These are phyloP conservation scores for Trichoderma gamsii DNA, from an alignment of 495 filamentous ascomycete genomes.

Conservation along the genomic window DNA sequence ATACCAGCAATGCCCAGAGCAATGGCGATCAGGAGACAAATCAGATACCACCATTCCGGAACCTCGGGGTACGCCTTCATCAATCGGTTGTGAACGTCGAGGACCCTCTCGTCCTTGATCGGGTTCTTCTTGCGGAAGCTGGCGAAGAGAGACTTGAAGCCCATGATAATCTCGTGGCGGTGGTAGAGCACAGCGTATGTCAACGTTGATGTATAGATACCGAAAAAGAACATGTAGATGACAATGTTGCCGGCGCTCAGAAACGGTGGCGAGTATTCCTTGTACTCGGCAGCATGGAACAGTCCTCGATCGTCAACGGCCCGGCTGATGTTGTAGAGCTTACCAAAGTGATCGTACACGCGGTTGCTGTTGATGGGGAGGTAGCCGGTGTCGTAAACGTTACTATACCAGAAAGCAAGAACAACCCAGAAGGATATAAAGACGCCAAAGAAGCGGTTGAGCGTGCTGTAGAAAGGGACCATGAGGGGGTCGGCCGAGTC, in stretches of 20 bases:
- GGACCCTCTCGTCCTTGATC: conserved; percentile 21
- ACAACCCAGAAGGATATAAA: conserved; percentile 24
- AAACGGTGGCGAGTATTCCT: conserved; percentile 33
- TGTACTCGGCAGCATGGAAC: conserved; percentile 31
- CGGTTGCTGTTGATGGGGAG: conserved; percentile 34
- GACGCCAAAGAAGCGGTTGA: conserved; percentile 34
- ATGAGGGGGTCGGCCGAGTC: conserved; percentile 31
- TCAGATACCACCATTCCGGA: conserved; percentile 34
- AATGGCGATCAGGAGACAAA: conserved; percentile 27
- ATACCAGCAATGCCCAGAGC: conserved; percentile 30
- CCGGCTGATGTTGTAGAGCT: conserved; percentile 28
- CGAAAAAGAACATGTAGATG: conserved; percentile 34
- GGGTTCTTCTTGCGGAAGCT: conserved; percentile 24
- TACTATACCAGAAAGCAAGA: conserved; percentile 32
- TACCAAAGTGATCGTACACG: conserved; percentile 31
- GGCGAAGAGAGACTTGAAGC: conserved; percentile 28
- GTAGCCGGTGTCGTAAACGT: conserved; percentile 30
- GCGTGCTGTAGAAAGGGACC: conserved; percentile 34
- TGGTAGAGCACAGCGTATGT: conserved; percentile 33
- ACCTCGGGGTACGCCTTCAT: conserved; percentile 34
- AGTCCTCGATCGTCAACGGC: conserved; percentile 28
- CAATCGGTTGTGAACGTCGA: conserved; percentile 34
- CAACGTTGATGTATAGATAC: conserved; percentile 33
- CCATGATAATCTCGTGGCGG: conserved; percentile 31
- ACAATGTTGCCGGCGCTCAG: conserved; percentile 29